Evolutionary conservation across 306 rosid genomes (phyloP).

Genomic region (Myrica gale): DNA sequence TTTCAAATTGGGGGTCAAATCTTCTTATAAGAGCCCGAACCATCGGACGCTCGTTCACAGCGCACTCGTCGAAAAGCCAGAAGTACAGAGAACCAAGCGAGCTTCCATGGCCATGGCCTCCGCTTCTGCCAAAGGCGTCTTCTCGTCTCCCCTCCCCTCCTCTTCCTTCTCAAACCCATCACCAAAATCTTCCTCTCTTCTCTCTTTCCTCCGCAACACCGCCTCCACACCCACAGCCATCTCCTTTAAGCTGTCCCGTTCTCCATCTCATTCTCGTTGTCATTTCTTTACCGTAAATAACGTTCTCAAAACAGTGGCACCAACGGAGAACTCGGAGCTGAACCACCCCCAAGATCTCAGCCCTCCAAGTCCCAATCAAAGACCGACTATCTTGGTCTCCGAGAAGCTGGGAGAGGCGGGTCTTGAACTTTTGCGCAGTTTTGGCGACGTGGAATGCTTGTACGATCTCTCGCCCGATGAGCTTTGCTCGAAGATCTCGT

Average conservation of each 20-base stretch:
- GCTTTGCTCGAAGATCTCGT: conserved; percentile 63
- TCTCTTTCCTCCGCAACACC: conserved; percentile 43
- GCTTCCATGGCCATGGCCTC: conserved; percentile 49
- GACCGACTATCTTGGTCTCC: conserved; percentile 63
- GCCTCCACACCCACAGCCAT: conserved; percentile 24
- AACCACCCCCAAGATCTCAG: conserved; percentile 16
- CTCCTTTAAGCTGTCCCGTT: conserved; percentile 26
- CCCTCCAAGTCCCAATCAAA: neutral
- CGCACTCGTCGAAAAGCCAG: too few relatives aligned
- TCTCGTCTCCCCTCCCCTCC: conserved; percentile 21
- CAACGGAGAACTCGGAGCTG: neutral
- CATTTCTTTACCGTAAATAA: conserved; percentile 27
- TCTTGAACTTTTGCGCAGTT: conserved; percentile 45
- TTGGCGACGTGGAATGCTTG: conserved; percentile 64
- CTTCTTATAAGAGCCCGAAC: too few relatives aligned
- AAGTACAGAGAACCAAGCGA: neutral
- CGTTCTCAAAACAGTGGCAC: conserved; percentile 36
- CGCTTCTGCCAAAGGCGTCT: conserved; percentile 37
- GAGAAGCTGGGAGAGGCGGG: conserved; percentile 91
- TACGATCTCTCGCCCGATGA: conserved; percentile 57
- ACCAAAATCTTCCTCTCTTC: conserved; percentile 25
- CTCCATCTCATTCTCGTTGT: neutral
- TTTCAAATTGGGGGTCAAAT: too few relatives aligned
- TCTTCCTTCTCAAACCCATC: conserved; percentile 7
- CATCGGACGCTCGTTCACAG: neutral